phyloP scores from a whole-genome alignment of 352 stramenopile species.

The Pythium pectinolyticum region DNA sequence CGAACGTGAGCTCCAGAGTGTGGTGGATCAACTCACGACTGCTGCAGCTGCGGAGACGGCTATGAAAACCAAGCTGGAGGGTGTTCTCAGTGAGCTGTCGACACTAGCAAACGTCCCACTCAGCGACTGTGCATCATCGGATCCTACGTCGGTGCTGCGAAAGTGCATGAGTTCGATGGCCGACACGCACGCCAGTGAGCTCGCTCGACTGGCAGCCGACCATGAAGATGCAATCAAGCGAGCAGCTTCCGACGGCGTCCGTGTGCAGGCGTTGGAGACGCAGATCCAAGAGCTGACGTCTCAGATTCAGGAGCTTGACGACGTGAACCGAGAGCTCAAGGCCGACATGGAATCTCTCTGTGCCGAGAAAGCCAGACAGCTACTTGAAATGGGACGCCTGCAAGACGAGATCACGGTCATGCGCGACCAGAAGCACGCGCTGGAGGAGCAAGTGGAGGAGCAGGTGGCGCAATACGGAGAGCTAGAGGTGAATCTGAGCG shows the following conservation, averaged over 20 bases:
- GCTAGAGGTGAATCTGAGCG: slow-evolving; percentile 8
- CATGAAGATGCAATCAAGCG: slow-evolving; percentile 11
- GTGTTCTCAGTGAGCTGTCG: neutral
- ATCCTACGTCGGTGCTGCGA: neutral
- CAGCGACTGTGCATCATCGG: neutral
- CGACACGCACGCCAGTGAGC: neutral
- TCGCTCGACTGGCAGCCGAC: slow-evolving; percentile 4
- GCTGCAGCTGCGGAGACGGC: neutral
- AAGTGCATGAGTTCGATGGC: neutral
- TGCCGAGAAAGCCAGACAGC: slow-evolving; percentile 39
- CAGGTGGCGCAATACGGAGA: slow-evolving; percentile 44
- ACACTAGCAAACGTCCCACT: neutral
- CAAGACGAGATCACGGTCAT: slow-evolving; percentile 43
- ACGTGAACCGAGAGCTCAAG: slow-evolving; percentile 46
- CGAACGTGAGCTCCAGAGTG: neutral
- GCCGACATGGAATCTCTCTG: slow-evolving; percentile 37
- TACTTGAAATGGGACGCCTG: slow-evolving; percentile 37
- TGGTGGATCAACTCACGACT: neutral
- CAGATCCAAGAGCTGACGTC: slow-evolving; percentile 1
- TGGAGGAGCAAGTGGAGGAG: slow-evolving; percentile 45
- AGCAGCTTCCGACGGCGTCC: neutral
- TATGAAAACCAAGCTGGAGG: slow-evolving; percentile 3
- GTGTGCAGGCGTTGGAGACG: slow-evolving; percentile 6
- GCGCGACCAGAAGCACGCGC: slow-evolving; percentile 37
- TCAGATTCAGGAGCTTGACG: slow-evolving; percentile 55